These are phyloP conservation scores for Fusarium equiseti DNA, from an alignment of 2,329 filamentous ascomycete species.

Conservation along the genomic window DNA sequence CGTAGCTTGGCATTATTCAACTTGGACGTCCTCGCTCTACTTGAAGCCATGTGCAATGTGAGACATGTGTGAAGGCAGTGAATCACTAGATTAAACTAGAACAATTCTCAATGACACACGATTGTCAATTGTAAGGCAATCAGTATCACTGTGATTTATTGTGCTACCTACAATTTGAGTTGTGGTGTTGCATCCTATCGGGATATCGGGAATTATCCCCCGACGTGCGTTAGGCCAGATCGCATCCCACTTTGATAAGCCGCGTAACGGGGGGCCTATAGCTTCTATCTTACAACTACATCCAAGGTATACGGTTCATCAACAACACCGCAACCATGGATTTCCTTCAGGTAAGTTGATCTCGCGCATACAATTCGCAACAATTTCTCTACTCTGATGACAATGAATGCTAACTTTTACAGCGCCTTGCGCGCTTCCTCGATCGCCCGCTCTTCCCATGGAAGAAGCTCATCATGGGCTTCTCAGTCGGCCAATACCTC, in stretches of 20 bases:
- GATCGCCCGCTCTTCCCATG: slow-evolving; percentile 95
- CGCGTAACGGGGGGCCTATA: slow-evolving; percentile 21
- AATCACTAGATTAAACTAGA: background rate
- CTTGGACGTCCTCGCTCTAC: slow-evolving; percentile 32
- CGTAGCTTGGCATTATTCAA: slow-evolving; percentile 46
- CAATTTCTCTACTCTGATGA: background rate
- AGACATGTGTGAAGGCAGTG: slow-evolving; percentile 13
- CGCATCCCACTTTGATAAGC: slow-evolving; percentile 36
- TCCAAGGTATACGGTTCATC: slow-evolving; percentile 38
- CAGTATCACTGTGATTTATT: background rate
- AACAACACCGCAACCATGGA: slow-evolving; percentile 55
- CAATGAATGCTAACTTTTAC: slow-evolving; percentile 30
- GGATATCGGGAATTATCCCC: slow-evolving; percentile 39
- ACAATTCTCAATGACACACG: background rate
- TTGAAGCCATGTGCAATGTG: slow-evolving; percentile 8
- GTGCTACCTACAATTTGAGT: background rate
- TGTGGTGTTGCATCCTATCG: slow-evolving; percentile 23
- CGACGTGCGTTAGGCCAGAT: slow-evolving; percentile 44
- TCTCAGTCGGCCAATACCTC: slow-evolving; percentile 90
- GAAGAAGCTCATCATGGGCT: slow-evolving; percentile 96
- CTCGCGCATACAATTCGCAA: no score
- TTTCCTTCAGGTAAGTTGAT: slow-evolving; percentile 58
- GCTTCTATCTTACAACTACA: slow-evolving; percentile 42
- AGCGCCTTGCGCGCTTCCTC: slow-evolving; percentile 84
- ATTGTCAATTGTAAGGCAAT: background rate